Evolutionary conservation across 108 stramenopile genomes (phyloP), one percentile per base, ranked within the genome.

Genomic region (Chaetoceros tenuissimus): DNA sequence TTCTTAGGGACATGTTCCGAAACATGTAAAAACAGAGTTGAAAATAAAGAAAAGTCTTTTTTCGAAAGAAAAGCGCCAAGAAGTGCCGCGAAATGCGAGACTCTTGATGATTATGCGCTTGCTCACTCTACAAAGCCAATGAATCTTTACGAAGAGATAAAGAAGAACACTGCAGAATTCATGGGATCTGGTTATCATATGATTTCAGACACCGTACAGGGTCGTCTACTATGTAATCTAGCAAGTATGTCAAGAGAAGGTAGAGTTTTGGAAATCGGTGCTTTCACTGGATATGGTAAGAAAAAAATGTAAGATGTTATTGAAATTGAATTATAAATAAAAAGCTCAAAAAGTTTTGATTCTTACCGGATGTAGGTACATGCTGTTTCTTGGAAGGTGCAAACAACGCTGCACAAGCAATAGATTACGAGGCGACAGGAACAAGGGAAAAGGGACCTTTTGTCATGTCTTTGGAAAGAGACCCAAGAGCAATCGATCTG

Each of bases 231-330:
- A 31, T 70, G 69, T n/a, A 77, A 77, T 26, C 63, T 94, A 49
- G 77, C 92, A 28, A 71, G 80, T 7, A 76, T 89, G 78, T 64
- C 82, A 30, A 57, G 90, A 31, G 76, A 85, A 31, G 85, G 84
- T 7, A 69, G 89, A 0, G 69, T 91, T 43, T 70, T 97, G 27
- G 96, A 97, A 66, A 58, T 97, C 31, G 96, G 96, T 5, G 94
- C 89, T 1, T 97, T 97, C 55, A 87, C 84, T 48, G 96, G 96
- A 22, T 97, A 97, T 67, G 85, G 89, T n/a, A n/a, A n/a, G n/a
- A n/a, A n/a, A n/a, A n/a, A n/a, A n/a, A n/a, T n/a, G n/a, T n/a
- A n/a, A n/a, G n/a, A n/a, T n/a, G n/a, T n/a, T n/a, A n/a, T n/a
- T n/a, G n/a, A n/a, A n/a, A n/a, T n/a, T n/a, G n/a, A n/a, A n/a